Percentiles rank a stretch among this genome's conserved stretches.
These are phyloP conservation scores for Perkinsus chesapeaki DNA, from an alignment of 169 alveolate species.

Conservation along the genomic window DNA sequence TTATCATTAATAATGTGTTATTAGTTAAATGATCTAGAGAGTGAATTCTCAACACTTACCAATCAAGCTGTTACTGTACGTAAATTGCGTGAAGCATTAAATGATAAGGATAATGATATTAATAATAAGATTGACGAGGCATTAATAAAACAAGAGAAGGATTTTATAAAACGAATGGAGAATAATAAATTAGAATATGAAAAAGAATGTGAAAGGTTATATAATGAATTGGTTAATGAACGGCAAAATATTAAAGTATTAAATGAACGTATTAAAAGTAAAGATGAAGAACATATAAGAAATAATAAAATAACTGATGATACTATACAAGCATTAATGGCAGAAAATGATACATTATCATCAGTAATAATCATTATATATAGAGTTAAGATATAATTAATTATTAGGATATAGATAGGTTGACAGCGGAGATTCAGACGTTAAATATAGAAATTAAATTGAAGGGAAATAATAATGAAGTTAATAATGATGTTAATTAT, in stretches of 20 bases:
- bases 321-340: not conserved
- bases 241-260: not conserved
- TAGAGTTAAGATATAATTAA: not conserved
- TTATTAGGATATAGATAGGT: not conserved
- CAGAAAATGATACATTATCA: not conserved
- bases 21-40: conserved; percentile 11
- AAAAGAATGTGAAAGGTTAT: not conserved
- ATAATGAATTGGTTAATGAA: not conserved
- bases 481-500: too few species aligned
- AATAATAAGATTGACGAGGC: not conserved
- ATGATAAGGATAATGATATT: not conserved
- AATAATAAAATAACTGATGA: not conserved
- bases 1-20: not conserved
- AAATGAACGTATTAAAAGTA: not conserved
- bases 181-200: not conserved
- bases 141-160: not conserved
- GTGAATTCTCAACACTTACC: not conserved
- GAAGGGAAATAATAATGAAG: not conserved
- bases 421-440: not conserved
- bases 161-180: not conserved
- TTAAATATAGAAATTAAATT: not conserved
- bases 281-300: not conserved
- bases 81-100: not conserved
- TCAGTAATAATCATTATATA: not conserved
- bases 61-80: conserved; percentile 21